These are phyloP conservation scores for Chytriomyces sp. DNA, from an alignment of 192 early-diverging fungal species.

Conservation along the genomic window DNA sequence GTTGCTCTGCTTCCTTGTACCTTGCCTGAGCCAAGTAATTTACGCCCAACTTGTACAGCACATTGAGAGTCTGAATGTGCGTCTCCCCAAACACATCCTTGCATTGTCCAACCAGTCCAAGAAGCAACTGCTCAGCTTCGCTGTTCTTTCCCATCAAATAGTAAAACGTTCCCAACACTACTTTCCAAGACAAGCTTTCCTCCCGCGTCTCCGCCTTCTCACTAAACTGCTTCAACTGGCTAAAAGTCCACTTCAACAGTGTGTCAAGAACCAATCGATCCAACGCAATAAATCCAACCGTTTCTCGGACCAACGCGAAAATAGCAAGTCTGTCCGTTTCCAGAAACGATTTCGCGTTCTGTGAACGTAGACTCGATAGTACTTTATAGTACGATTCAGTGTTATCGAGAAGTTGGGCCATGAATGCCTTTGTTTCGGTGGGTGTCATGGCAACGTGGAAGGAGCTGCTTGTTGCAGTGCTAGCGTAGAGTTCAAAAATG, in stretches of 20 bases:
- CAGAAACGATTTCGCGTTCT: not conserved
- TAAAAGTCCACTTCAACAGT: not conserved
- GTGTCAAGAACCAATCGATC: not conserved
- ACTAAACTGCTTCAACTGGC: not conserved
- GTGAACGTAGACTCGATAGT: not conserved
- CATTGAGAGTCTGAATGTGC: not conserved
- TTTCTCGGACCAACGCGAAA: not conserved
- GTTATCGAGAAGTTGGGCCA: not conserved
- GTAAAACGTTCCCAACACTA: no score
- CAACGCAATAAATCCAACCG: slow-evolving; percentile 13
- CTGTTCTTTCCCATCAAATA: no score
- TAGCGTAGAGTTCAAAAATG: slow-evolving; percentile 41
- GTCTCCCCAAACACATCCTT: not conserved
- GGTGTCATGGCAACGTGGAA: slow-evolving; percentile 34
- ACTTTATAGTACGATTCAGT: not conserved
- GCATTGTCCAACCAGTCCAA: not conserved
- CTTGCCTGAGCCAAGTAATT: not conserved
- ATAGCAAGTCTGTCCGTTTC: not conserved
- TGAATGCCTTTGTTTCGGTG: not conserved
- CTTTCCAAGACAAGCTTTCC: not conserved
- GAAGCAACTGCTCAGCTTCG: not conserved
- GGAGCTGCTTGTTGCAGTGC: slow-evolving; percentile 8
- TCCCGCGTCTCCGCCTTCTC: not conserved
- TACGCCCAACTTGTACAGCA: not conserved
- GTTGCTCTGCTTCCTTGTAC: not conserved